Percentiles rank a stretch among this genome's conserved stretches.
These are phyloP conservation scores for Phylloporus sp. DNA, from an alignment of 1,284 basidiomycete genomes.

Conservation along the genomic window DNA sequence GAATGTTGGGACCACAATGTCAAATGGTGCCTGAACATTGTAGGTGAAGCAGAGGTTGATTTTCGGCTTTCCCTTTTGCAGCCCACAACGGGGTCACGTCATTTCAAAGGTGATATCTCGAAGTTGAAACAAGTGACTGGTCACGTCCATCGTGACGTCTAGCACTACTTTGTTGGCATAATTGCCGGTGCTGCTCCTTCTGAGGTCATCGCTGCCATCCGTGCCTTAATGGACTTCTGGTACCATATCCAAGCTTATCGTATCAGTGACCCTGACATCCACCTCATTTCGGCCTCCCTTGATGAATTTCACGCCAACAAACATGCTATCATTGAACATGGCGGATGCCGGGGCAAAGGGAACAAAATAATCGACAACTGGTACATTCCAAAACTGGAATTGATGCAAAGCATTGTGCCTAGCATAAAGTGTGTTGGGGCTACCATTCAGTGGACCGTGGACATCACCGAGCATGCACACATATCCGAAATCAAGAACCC, in stretches of 20 bases:
- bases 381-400: not conserved
- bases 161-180: not conserved
- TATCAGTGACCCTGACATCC: not conserved
- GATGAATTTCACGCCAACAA: too few relatives aligned
- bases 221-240: not conserved
- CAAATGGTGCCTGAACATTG: constrained; percentile 9
- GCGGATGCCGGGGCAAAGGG: not conserved
- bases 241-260: not conserved
- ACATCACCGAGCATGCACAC: not conserved
- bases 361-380: not conserved
- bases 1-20: constrained; percentile 16
- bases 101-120: constrained; percentile 14
- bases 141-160: not conserved
- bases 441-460: not conserved
- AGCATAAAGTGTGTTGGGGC: not conserved
- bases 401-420: not conserved
- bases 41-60: constrained; percentile 5
- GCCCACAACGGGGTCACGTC: constrained; percentile 2
- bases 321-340: not conserved
- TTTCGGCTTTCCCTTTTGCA: constrained; percentile 9
- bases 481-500: not conserved
- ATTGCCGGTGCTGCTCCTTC: not conserved
- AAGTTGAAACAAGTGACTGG: constrained; percentile 9
- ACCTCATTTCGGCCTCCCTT: not conserved
- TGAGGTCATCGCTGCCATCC: not conserved